A percentile compares a stretch with the other conserved stretches of the same genome.
These are phyloP conservation scores for Trichoderma guizhouense DNA, from an alignment of 2,329 filamentous ascomycete genomes.

Conservation along the genomic window DNA sequence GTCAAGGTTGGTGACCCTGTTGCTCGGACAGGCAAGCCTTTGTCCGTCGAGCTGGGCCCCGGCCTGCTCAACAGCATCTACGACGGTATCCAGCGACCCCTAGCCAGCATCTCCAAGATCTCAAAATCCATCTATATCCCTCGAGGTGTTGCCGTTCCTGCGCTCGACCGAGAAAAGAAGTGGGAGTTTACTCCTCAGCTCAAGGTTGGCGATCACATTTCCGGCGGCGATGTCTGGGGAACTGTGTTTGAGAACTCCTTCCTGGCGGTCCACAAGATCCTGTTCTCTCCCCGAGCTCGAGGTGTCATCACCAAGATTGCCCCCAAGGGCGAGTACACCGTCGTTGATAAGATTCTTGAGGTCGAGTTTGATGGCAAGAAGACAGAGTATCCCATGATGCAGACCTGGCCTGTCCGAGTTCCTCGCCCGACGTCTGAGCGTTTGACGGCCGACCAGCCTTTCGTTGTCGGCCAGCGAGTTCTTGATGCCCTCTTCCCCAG, in stretches of 20 bases:
- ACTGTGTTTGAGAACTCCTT: slow-evolving; percentile 95
- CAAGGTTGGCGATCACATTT: slow-evolving; percentile 96
- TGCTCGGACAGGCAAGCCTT: slow-evolving; percentile 82
- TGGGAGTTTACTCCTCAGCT: slow-evolving; percentile 91
- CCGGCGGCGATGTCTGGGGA: slow-evolving; percentile 94
- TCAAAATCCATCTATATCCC: slow-evolving; percentile 96
- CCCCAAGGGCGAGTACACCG: slow-evolving; percentile 86
- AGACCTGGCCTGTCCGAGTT: slow-evolving; percentile 95
- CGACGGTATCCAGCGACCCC: slow-evolving; percentile 95
- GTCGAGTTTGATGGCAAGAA: slow-evolving; percentile 97
- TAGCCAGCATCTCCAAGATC: slow-evolving; percentile 74
- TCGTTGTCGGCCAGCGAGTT: slow-evolving; percentile 95
- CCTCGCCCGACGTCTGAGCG: slow-evolving; percentile 91
- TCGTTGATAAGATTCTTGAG: slow-evolving; percentile 90
- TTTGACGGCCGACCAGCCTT: slow-evolving; percentile 81
- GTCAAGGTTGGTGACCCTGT: slow-evolving; percentile 96
- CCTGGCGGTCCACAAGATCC: slow-evolving; percentile 86
- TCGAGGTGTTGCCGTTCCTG: slow-evolving; percentile 82
- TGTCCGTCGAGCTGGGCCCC: slow-evolving; percentile 95
- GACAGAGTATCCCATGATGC: slow-evolving; percentile 96
- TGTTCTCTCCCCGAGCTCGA: slow-evolving; percentile 83
- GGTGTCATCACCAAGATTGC: slow-evolving; percentile 92
- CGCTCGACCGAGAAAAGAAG: slow-evolving; percentile 85
- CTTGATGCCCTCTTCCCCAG: slow-evolving; percentile 93
- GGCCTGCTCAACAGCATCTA: slow-evolving; percentile 99